These are phyloP conservation scores for Aspergillus nidulans DNA, from an alignment of 495 filamentous ascomycete genomes.

Conservation along the genomic window DNA sequence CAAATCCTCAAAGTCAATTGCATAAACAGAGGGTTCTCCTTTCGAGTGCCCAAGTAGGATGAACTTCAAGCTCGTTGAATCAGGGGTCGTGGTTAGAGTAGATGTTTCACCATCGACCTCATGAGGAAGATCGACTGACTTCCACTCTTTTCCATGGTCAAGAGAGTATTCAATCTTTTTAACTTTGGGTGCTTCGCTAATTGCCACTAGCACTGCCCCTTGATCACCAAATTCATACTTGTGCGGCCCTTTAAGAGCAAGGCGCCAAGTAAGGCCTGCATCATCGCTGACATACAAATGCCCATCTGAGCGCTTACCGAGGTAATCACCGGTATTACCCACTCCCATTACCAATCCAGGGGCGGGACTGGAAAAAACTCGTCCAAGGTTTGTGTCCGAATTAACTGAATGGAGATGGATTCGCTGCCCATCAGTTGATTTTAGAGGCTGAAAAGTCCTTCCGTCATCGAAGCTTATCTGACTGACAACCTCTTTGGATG, in stretches of 20 bases:
- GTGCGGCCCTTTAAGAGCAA: constrained; percentile 72
- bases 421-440: constrained; percentile 49
- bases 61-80: constrained; percentile 89
- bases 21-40: constrained; percentile 55
- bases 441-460: constrained; percentile 65
- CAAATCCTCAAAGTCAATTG: constrained; percentile 76
- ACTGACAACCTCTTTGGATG: constrained; percentile 62
- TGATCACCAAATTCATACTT: constrained; percentile 94
- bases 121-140: constrained; percentile 56
- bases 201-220: constrained; percentile 79
- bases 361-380: constrained; percentile 90
- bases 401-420: constrained; percentile 92
- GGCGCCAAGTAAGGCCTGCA: constrained; percentile 78
- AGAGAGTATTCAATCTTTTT: constrained; percentile 74
- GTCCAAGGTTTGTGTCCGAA: constrained; percentile 67
- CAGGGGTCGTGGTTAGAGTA: constrained; percentile 77
- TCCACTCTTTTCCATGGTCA: constrained; percentile 81
- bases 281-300: constrained; percentile 87
- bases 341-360: constrained; percentile 90
- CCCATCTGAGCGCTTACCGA: constrained; percentile 61
- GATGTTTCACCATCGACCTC: constrained; percentile 36
- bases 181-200: constrained; percentile 60
- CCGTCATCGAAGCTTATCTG: constrained; percentile 94
- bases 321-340: constrained; percentile 75
- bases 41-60: constrained; percentile 56